Conservation (phyloP, 345 rosid genomes). For the Acer saccharum region DNA sequence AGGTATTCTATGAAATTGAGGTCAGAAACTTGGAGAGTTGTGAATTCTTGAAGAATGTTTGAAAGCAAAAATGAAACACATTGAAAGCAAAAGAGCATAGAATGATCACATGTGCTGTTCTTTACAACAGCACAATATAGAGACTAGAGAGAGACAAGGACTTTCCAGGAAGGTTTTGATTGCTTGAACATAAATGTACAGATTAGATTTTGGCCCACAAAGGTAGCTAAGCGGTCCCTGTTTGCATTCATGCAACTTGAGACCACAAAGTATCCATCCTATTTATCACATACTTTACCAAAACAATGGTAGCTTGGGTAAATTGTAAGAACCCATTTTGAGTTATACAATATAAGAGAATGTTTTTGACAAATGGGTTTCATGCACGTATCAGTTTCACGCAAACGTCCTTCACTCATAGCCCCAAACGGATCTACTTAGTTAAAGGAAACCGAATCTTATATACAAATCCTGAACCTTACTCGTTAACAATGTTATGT, state of each 20-base stretch:
- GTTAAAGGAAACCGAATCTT: too few relatives aligned
- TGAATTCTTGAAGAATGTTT: neutral
- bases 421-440: too few relatives aligned
- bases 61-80: neutral
- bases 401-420: too few relatives aligned
- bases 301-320: neutral
- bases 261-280: neutral
- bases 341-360: too few relatives aligned
- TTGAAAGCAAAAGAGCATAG: neutral
- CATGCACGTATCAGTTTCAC: too few relatives aligned
- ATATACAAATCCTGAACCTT: too few relatives aligned
- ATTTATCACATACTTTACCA: neutral
- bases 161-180: neutral
- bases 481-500: too few relatives aligned
- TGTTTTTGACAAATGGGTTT: too few relatives aligned
- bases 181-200: neutral
- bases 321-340: too few relatives aligned
- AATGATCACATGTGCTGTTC: slow-evolving; percentile 4
- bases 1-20: neutral
- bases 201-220: slow-evolving; percentile 6
- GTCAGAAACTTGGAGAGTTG: neutral
- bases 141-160: neutral
- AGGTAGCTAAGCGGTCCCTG: neutral
- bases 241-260: neutral
- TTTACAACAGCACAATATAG: neutral